Percentiles rank a stretch among this genome's conserved stretches.
Conservation (phyloP, 176 grass and related monocot species). For the Guadua angustifolia region DNA sequence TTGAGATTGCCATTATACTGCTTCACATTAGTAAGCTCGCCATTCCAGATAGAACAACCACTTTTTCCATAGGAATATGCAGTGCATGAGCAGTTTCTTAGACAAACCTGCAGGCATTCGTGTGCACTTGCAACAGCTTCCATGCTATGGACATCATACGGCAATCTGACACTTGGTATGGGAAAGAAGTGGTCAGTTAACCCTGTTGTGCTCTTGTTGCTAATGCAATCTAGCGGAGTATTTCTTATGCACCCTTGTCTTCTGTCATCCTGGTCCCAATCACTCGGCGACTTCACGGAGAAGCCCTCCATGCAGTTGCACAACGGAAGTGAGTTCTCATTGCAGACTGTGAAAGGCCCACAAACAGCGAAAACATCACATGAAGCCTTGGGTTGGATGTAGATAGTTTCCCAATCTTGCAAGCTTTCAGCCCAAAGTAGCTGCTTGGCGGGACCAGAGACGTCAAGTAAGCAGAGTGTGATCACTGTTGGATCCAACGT, state of each 20-base stretch:
- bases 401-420: conserved; percentile 36
- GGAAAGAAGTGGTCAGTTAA: no score
- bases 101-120: no score
- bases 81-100: conserved; percentile 20
- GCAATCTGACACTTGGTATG: no score
- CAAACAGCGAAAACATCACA: conserved; percentile 46
- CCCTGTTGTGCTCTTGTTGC: no score
- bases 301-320: conserved; percentile 32
- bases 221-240: conserved; percentile 34
- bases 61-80: conserved; percentile 37
- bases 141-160: no score
- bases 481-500: neutral
- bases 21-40: neutral
- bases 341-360: conserved; percentile 46
- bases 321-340: neutral
- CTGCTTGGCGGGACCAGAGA: conserved; percentile 33
- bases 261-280: conserved; percentile 40
- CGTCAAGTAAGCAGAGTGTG: conserved; percentile 19
- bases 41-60: conserved; percentile 43
- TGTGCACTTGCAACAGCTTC: no score
- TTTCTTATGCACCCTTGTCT: conserved; percentile 41
- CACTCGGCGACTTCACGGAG: conserved; percentile 1
- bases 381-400: conserved; percentile 34
- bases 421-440: conserved; percentile 21
- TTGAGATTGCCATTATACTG: neutral